Base-by-base conservation (phyloP, 257 asterid species). In the Przewalskia tangutica region DNA sequence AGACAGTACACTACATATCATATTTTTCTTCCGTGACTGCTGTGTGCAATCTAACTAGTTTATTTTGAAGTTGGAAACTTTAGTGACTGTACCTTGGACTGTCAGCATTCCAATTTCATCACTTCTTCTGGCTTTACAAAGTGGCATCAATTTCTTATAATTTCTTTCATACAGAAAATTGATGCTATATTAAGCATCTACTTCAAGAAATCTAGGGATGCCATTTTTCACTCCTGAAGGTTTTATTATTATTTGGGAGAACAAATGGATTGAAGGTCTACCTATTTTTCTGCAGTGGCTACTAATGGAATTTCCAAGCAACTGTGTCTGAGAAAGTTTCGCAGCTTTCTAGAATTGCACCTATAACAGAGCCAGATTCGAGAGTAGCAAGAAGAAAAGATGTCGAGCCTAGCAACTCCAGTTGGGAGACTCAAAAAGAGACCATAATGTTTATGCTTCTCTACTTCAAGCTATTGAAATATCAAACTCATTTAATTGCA, bases 371-470 rank as follows among this genome's bases (percentile, higher is more conserved):
- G 71, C 77, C 62, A 77, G 84, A 67, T 83, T 55, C 50, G 12
- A 78, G 79, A 81, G 66, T 62, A 1, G 82, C 2, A 20, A 78
- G 64, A 70, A 67, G 85, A 34, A 38, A 32, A 3, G 90, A 84
- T 44, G 86, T 58, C 38, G 86, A 86, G 80, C 66, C 87, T 70
- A 85, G 83, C 82, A 79, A 65, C 68, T 62, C 81, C 38, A 89
- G 86, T 80, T 81, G 85, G 87, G 89, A 86, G 73, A 70, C 42
- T 63, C 89, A 10, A 70, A 81, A 87, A 88, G 82, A 83, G 92
- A 91, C 38, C 97, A 93, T 66, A 88, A 77, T 86, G 89, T 84
- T 76, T 94, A 89, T 85, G 88, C 94, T 64, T 83, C 95, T 82
- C 86, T 94, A 63, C 89, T 83, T 85, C 89, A 85, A 65, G 89